phyloP scores from a whole-genome alignment of 345 rosid species.

The Boechera retrofracta region DNA sequence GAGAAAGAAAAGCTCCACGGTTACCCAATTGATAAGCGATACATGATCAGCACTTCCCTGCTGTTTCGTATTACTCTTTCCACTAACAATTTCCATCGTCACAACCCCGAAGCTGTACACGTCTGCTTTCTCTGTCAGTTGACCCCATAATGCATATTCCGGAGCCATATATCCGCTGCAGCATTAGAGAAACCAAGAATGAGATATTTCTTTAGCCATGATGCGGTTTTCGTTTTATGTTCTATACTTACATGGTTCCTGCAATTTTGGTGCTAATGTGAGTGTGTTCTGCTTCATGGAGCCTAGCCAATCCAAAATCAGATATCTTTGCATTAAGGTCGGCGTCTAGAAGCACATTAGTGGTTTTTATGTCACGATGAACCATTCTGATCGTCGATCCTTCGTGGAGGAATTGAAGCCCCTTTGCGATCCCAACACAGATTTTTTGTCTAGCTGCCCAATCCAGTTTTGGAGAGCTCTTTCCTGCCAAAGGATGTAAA shows the following conservation, averaged over 20 bases:
- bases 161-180: slow-evolving; percentile 55
- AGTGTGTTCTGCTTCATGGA: slow-evolving; percentile 53
- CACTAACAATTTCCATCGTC: slow-evolving; percentile 56
- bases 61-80: slow-evolving; percentile 36
- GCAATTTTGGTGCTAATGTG: slow-evolving; percentile 69
- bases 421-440: too few relatives aligned
- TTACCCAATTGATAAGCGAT: slow-evolving; percentile 56
- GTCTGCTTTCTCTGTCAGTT: slow-evolving; percentile 55
- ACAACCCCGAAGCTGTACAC: slow-evolving; percentile 57
- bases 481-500: too few relatives aligned
- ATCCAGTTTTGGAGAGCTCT: too few relatives aligned
- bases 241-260: slow-evolving; percentile 60
- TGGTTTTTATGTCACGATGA: too few relatives aligned
- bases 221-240: neutral
- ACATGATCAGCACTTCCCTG: slow-evolving; percentile 19
- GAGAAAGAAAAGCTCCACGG: neutral
- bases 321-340: slow-evolving; percentile 51
- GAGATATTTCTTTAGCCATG: neutral
- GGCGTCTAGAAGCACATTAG: too few relatives aligned
- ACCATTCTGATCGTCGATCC: too few relatives aligned
- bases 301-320: slow-evolving; percentile 73
- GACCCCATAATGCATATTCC: slow-evolving; percentile 55
- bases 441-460: too few relatives aligned
- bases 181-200: neutral
- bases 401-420: too few relatives aligned